These are phyloP conservation scores for Pleurotus cornucopiae DNA, from an alignment of 768 basidiomycete genomes.

Conservation along the genomic window DNA sequence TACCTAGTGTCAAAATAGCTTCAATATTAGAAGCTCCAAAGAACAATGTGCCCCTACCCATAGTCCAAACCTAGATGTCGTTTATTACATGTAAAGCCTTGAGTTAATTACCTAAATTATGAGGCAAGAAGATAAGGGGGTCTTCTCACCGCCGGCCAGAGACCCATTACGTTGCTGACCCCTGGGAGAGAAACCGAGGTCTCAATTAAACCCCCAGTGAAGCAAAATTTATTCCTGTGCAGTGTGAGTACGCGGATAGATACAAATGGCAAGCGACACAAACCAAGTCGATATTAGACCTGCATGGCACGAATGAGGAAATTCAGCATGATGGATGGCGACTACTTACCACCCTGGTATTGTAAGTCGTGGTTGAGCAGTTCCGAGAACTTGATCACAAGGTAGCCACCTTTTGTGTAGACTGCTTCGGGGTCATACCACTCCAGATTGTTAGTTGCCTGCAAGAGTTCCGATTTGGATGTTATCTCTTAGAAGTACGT, in stretches of 20 bases:
- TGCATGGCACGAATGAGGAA: constrained; percentile 29
- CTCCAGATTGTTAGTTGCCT: constrained; percentile 68
- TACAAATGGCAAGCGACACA: constrained; percentile 13
- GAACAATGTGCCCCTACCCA: not conserved
- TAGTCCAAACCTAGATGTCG: constrained; percentile 2
- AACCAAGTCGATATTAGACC: constrained; percentile 43
- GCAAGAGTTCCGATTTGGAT: constrained; percentile 19
- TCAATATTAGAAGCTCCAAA: not conserved
- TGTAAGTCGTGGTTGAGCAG: constrained; percentile 61
- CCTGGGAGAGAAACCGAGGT: constrained; percentile 62
- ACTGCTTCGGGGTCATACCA: constrained; percentile 85
- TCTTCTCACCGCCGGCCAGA: constrained; percentile 84
- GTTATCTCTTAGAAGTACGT: not conserved
- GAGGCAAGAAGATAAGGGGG: constrained; percentile 21
- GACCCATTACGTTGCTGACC: constrained; percentile 55
- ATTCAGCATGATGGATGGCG: constrained; percentile 15
- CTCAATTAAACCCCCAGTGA: constrained; percentile 79
- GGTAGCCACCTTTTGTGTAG: constrained; percentile 63
- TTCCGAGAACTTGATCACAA: constrained; percentile 65
- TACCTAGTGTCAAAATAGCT: constrained; percentile 31
- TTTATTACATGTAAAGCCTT: not conserved
- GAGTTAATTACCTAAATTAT: not conserved
- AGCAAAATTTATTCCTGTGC: constrained; percentile 83
- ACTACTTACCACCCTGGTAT: constrained; percentile 57
- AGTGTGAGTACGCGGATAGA: constrained; percentile 26